A percentile compares a stretch with the other conserved stretches of the same genome.
phyloP scores from a whole-genome alignment of 768 basidiomycete species.

The Suillus cothurnatus region DNA sequence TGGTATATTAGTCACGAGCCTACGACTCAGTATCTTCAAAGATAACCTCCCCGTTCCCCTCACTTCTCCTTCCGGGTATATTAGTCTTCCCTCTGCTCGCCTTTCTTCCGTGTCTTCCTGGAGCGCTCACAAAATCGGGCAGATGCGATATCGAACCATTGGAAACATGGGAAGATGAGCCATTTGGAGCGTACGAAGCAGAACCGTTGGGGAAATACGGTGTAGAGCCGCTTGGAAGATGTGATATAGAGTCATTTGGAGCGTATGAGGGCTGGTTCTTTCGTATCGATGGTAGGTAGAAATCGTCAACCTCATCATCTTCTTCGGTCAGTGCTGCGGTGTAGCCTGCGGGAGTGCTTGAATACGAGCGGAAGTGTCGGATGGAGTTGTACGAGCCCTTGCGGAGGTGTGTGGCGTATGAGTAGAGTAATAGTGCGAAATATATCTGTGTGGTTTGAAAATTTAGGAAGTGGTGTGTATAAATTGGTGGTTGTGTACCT shows the following conservation, averaged over 20 bases:
- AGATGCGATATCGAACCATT: conserved; percentile 53
- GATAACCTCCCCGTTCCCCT: conserved; percentile 54
- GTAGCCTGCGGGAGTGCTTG: conserved; percentile 24
- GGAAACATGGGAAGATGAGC: conserved; percentile 14
- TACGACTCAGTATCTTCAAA: conserved; percentile 44
- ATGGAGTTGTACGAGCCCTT: conserved; percentile 88
- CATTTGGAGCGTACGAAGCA: background rate
- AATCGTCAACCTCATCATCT: conserved; percentile 66
- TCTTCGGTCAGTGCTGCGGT: conserved; percentile 46
- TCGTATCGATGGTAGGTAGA: conserved; percentile 66
- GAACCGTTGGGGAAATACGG: conserved; percentile 1
- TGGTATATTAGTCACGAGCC: background rate
- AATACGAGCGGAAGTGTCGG: conserved; percentile 38
- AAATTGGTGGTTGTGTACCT: conserved; percentile 53
- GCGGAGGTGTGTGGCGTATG: conserved; percentile 90
- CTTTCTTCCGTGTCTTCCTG: conserved; percentile 36
- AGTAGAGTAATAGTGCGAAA: conserved; percentile 88
- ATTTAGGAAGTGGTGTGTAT: background rate
- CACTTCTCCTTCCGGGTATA: conserved; percentile 38
- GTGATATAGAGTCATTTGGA: background rate
- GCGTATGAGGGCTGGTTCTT: conserved; percentile 30
- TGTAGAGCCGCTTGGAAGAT: conserved; percentile 3
- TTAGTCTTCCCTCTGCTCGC: conserved; percentile 29
- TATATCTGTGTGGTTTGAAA: conserved; percentile 64
- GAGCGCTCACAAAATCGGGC: conserved; percentile 65